phyloP scores from a whole-genome alignment of 2,329 filamentous ascomycete genomes.

The Neofusicoccum parvum region DNA sequence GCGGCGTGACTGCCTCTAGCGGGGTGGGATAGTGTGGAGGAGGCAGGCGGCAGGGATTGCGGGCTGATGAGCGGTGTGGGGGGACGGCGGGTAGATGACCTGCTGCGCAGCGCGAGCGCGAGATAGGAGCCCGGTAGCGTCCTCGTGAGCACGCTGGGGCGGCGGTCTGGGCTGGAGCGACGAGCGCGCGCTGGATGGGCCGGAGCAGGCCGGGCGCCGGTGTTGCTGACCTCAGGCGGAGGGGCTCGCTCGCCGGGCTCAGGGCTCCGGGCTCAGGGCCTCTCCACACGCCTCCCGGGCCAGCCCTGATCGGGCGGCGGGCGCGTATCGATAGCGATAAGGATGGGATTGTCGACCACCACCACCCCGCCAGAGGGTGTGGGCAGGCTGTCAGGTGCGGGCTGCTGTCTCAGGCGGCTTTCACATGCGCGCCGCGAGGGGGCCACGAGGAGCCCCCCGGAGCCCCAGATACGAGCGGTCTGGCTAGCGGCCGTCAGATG shows the following conservation, averaged over 20 bases:
- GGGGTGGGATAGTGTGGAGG: conserved; percentile 11
- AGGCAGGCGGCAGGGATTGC: conserved; percentile 8
- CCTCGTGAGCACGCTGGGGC: too few relatives aligned
- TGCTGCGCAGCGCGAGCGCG: neutral
- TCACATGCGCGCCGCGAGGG: conserved; percentile 15
- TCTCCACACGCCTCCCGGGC: neutral
- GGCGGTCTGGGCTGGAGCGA: neutral
- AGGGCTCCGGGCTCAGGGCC: neutral
- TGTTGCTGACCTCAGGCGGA: conserved; percentile 7
- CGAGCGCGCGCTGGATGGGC: neutral
- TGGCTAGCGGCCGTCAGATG: conserved; percentile 19
- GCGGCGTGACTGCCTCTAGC: conserved; percentile 13
- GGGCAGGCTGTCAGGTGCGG: conserved; percentile 16
- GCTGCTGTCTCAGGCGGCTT: conserved; percentile 16
- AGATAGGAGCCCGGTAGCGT: neutral
- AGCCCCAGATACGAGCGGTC: conserved; percentile 6
- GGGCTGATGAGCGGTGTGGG: conserved; percentile 20
- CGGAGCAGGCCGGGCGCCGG: neutral
- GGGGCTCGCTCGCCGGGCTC: neutral
- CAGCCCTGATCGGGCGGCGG: neutral
- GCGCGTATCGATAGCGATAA: conserved; percentile 16
- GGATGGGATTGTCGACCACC: neutral
- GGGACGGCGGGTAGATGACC: conserved; percentile 14
- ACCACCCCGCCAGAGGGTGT: conserved; percentile 3
- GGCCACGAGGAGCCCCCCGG: conserved; percentile 17